Percentiles rank a stretch among this genome's conserved stretches.
Evolutionary conservation across 2,329 filamentous ascomycete species (phyloP).

Genomic region (Fusarium tricinctum): DNA sequence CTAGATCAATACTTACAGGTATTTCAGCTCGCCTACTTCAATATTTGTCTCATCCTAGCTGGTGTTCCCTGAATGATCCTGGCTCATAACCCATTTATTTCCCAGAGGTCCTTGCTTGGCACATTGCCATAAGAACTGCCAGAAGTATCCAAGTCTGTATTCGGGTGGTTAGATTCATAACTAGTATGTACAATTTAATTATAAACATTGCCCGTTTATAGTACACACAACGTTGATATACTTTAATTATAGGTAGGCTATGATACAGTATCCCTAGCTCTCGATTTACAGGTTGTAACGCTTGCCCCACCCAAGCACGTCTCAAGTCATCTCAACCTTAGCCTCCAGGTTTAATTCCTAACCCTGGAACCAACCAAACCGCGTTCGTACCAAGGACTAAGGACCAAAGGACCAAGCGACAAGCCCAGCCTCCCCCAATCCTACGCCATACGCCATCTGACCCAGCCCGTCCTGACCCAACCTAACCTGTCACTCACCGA

Average conservation of each 20-base stretch:
- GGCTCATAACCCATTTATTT: constrained; percentile 17
- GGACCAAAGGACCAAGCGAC: background rate
- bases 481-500: constrained; percentile 26
- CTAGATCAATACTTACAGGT: background rate
- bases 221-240: background rate
- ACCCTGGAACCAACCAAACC: constrained; percentile 48
- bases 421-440: constrained; percentile 43
- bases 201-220: background rate
- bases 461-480: constrained; percentile 9
- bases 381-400: constrained; percentile 36
- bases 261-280: background rate
- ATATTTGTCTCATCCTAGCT: constrained; percentile 35
- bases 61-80: constrained; percentile 26
- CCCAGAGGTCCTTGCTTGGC: background rate
- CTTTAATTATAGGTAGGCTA: too few species aligned
- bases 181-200: background rate
- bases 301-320: constrained; percentile 47
- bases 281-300: constrained; percentile 13
- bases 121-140: background rate
- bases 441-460: constrained; percentile 27
- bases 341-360: constrained; percentile 46
- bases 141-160: too few species aligned
- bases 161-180: background rate
- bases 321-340: constrained; percentile 24
- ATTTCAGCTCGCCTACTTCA: constrained; percentile 8